phyloP scores from a whole-genome alignment of 139 green algal genomes.

The Desmodesmus armatus region DNA sequence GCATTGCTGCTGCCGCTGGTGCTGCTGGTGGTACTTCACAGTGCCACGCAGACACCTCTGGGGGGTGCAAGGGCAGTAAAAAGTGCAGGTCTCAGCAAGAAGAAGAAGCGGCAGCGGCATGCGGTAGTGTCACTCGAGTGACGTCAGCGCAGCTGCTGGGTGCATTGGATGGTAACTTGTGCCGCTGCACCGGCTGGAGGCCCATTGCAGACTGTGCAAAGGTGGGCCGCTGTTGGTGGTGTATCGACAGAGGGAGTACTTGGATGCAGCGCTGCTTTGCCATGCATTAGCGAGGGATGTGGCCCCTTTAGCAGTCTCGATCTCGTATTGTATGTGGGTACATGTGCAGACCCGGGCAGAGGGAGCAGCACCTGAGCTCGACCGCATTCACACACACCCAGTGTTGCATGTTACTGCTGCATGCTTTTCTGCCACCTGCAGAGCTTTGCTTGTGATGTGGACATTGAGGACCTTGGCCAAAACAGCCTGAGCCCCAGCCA shows the following conservation, averaged over 20 bases:
- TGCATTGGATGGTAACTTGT: constrained; percentile 85
- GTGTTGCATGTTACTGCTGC: background rate
- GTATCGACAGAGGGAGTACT: too few relatives aligned
- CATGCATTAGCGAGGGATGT: too few relatives aligned
- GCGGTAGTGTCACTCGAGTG: background rate
- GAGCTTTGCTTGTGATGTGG: constrained; percentile 52
- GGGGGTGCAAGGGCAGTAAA: background rate
- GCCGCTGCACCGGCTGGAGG: constrained; percentile 84
- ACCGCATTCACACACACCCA: background rate
- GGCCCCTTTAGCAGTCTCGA: too few relatives aligned
- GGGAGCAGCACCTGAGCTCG: background rate
- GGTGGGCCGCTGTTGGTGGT: constrained; percentile 37
- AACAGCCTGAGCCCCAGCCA: background rate
- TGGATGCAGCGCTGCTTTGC: too few relatives aligned
- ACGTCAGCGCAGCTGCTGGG: constrained; percentile 45
- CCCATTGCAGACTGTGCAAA: constrained; percentile 76
- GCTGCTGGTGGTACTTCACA: too few relatives aligned
- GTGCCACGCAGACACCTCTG: too few relatives aligned
- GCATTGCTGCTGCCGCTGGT: background rate
- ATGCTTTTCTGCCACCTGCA: constrained; percentile 26
- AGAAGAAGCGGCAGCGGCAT: constrained; percentile 30
- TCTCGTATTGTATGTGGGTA: too few relatives aligned
- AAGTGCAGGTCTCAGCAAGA: background rate
- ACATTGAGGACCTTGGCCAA: constrained; percentile 72
- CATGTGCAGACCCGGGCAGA: background rate